A percentile compares a stretch with the other conserved stretches of the same genome.
phyloP scores from a whole-genome alignment of 495 filamentous ascomycete genomes.

The Aspergillus bertholletiae region DNA sequence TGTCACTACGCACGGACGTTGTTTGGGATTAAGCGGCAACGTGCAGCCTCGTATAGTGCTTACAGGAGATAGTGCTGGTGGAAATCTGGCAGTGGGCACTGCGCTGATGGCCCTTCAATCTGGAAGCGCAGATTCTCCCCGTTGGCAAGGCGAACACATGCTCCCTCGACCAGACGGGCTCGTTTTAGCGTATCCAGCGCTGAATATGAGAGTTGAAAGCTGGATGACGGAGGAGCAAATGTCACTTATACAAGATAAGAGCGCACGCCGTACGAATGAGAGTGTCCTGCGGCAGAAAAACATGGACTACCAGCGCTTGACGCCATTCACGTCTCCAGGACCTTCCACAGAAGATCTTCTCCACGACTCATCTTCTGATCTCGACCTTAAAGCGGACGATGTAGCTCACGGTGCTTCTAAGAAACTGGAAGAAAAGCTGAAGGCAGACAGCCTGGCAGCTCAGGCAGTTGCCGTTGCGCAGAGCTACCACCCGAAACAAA shows the following conservation, averaged over 20 bases:
- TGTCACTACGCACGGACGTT: constrained; percentile 70
- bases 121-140: constrained; percentile 49
- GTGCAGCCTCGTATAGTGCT: constrained; percentile 70
- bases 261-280: constrained; percentile 70
- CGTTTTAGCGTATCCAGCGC: constrained; percentile 79
- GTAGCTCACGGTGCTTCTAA: constrained; percentile 25
- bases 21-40: constrained; percentile 76
- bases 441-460: constrained; percentile 21
- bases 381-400: constrained; percentile 37
- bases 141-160: constrained; percentile 52
- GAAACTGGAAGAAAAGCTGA: constrained; percentile 22
- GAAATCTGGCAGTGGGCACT: constrained; percentile 79
- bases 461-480: constrained; percentile 38
- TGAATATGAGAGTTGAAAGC: constrained; percentile 96
- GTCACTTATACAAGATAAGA: constrained; percentile 83
- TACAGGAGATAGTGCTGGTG: constrained; percentile 90
- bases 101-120: constrained; percentile 85
- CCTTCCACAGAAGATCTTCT: constrained; percentile 54
- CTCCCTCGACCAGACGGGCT: constrained; percentile 79
- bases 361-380: constrained; percentile 17
- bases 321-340: constrained; percentile 60
- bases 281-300: constrained; percentile 74
- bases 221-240: constrained; percentile 99
- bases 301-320: constrained; percentile 60
- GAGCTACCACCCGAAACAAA: constrained; percentile 56